A percentile compares a stretch with the other conserved stretches of the same genome.
Conservation (phyloP, 768 basidiomycete genomes). For the Hypholoma sublateritium region DNA sequence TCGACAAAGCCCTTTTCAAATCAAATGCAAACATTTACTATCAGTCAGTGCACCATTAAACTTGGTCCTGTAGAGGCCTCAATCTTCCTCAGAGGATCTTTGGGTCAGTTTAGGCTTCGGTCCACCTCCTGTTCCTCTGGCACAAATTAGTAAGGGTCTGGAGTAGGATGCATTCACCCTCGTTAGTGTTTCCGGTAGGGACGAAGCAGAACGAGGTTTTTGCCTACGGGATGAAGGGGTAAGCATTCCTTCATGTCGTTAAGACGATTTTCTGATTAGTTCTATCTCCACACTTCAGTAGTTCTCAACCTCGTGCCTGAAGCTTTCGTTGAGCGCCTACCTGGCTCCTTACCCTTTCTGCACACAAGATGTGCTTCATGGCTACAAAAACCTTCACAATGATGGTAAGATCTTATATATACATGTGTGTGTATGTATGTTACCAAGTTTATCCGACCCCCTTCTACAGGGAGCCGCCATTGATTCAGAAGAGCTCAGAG, state of each 20-base stretch:
- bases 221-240: slow-evolving; percentile 98
- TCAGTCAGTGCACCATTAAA: slow-evolving; percentile 5
- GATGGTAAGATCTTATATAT: slow-evolving; percentile 65
- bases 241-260: slow-evolving; percentile 32
- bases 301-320: slow-evolving; percentile 22
- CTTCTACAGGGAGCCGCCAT: slow-evolving; percentile 87
- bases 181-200: slow-evolving; percentile 92
- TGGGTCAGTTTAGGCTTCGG: neutral
- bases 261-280: slow-evolving; percentile 15
- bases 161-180: slow-evolving; percentile 98
- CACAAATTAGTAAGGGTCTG: slow-evolving; percentile 70
- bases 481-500: slow-evolving; percentile 89
- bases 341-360: neutral
- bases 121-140: slow-evolving; percentile 9
- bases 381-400: slow-evolving; percentile 99
- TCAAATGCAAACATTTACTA: slow-evolving; percentile 19
- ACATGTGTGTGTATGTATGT: no score
- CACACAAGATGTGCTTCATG: slow-evolving; percentile 87
- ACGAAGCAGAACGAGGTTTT: slow-evolving; percentile 94
- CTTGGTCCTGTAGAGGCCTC: neutral
- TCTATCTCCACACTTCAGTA: slow-evolving; percentile 31
- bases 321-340: neutral
- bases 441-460: slow-evolving; percentile 10
- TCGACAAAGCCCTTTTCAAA: neutral
- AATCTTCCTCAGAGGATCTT: neutral